Evolutionary conservation across 352 stramenopile species (phyloP).

Genomic region (Globisporangium uncinulatum): DNA sequence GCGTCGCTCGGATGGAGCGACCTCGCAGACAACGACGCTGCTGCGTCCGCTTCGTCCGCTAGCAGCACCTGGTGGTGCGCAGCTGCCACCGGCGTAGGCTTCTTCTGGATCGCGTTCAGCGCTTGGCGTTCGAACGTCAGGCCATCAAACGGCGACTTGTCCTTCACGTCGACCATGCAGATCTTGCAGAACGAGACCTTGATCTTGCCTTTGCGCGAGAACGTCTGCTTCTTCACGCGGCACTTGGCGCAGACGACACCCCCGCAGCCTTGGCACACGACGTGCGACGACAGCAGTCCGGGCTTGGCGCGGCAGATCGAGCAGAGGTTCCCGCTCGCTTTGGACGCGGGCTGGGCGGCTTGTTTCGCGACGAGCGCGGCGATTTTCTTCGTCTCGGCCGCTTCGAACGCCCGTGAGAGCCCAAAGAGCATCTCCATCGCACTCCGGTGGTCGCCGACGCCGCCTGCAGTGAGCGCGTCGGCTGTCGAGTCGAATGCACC

Average conservation of each 20-base stretch:
- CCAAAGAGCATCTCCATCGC: constrained; percentile 68
- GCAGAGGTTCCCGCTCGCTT: constrained; percentile 39
- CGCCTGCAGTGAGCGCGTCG: constrained; percentile 52
- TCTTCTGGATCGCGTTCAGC: constrained; percentile 24
- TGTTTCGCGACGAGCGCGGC: constrained; percentile 49
- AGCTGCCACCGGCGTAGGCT: constrained; percentile 1
- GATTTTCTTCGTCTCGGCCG: constrained; percentile 67
- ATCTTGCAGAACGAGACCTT: constrained; percentile 72
- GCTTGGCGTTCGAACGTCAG: constrained; percentile 34
- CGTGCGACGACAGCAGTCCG: constrained; percentile 43
- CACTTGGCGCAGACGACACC: constrained; percentile 72
- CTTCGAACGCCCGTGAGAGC: constrained; percentile 30
- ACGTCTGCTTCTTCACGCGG: constrained; percentile 52
- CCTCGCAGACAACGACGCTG: no score
- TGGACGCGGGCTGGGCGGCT: constrained; percentile 21
- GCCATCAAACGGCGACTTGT: constrained; percentile 60
- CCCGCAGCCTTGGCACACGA: constrained; percentile 60
- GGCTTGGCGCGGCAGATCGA: constrained; percentile 61
- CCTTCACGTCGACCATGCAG: constrained; percentile 61
- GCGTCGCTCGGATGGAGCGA: no score
- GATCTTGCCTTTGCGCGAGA: constrained; percentile 47
- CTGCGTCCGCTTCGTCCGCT: neutral
- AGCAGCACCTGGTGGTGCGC: neutral
- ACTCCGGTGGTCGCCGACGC: constrained; percentile 59
- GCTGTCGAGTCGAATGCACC: constrained; percentile 62